A percentile compares a stretch with the other conserved stretches of the same genome.
phyloP scores from a whole-genome alignment of 2,329 filamentous ascomycete genomes.

The Fusarium begoniae region DNA sequence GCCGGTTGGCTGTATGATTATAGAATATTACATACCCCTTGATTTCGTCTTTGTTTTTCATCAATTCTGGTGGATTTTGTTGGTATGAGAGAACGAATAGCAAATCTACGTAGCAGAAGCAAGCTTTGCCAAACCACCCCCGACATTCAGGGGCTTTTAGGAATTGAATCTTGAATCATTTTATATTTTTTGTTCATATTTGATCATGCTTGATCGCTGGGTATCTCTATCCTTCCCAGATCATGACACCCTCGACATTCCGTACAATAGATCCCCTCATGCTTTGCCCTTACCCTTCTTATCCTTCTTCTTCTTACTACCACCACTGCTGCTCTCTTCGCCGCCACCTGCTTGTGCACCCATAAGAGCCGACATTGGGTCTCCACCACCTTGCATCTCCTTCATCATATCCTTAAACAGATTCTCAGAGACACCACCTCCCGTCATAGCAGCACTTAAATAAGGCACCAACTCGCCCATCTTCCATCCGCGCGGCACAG shows the following conservation, averaged over 20 bases:
- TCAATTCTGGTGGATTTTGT: constrained; percentile 22
- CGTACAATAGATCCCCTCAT: constrained; percentile 15
- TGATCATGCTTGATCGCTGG: constrained; percentile 30
- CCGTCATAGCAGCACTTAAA: constrained; percentile 88
- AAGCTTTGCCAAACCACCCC: constrained; percentile 21
- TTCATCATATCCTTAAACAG: constrained; percentile 97
- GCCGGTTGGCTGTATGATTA: constrained; percentile 47
- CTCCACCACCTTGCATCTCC: constrained; percentile 74
- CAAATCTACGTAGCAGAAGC: constrained; percentile 23
- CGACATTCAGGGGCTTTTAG: background rate
- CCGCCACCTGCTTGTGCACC: constrained; percentile 47
- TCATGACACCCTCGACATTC: background rate
- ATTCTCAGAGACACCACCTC: constrained; percentile 93
- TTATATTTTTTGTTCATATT: constrained; percentile 23
- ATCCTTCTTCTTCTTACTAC: constrained; percentile 56
- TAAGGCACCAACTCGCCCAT: constrained; percentile 85
- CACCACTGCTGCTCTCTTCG: constrained; percentile 42
- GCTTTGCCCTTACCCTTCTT: constrained; percentile 58
- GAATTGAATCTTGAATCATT: constrained; percentile 25
- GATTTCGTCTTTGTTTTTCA: constrained; percentile 20
- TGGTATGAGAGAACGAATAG: constrained; percentile 24
- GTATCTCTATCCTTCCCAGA: constrained; percentile 34
- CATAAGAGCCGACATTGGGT: constrained; percentile 57
- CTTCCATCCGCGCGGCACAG: constrained; percentile 90
- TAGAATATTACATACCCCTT: constrained; percentile 39